Conservation (phyloP, 2,329 filamentous ascomycete species). For the Apiospora malaysiana region DNA sequence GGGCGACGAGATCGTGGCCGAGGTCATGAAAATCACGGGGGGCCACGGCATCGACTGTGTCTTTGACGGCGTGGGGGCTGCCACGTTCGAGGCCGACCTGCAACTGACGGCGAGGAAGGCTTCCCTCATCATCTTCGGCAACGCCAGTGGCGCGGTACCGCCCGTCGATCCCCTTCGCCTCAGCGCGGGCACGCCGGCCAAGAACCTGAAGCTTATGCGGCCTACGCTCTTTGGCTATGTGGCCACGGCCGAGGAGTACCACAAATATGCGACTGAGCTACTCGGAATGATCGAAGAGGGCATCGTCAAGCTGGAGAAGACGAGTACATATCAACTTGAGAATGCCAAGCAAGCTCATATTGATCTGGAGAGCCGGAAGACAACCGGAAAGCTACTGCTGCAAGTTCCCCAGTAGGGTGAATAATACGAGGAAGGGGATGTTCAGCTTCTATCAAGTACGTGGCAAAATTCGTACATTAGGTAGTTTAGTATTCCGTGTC, state of each 20-base stretch:
- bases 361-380: conserved; percentile 82
- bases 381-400: conserved; percentile 82
- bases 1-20: conserved; percentile 60
- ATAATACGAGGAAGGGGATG: too few species aligned
- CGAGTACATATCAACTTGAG: conserved; percentile 74
- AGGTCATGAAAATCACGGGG: conserved; percentile 72
- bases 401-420: conserved; percentile 36
- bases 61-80: conserved; percentile 86
- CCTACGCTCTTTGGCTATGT: conserved; percentile 77
- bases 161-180: conserved; percentile 65
- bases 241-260: conserved; percentile 70
- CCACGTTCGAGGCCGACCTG: conserved; percentile 80
- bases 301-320: conserved; percentile 67
- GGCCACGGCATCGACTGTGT: conserved; percentile 77
- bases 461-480: too few species aligned
- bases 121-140: conserved; percentile 78
- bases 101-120: conserved; percentile 80
- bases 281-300: conserved; percentile 73
- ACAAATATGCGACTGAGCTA: conserved; percentile 73
- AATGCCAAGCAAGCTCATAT: conserved; percentile 75
- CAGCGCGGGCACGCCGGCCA: conserved; percentile 51
- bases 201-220: conserved; percentile 80
- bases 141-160: conserved; percentile 78
- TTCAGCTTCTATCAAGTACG: too few species aligned
- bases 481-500: too few species aligned